Evolutionary conservation across 257 asterid genomes (phyloP).

Genomic region (Echites panduratus): DNA sequence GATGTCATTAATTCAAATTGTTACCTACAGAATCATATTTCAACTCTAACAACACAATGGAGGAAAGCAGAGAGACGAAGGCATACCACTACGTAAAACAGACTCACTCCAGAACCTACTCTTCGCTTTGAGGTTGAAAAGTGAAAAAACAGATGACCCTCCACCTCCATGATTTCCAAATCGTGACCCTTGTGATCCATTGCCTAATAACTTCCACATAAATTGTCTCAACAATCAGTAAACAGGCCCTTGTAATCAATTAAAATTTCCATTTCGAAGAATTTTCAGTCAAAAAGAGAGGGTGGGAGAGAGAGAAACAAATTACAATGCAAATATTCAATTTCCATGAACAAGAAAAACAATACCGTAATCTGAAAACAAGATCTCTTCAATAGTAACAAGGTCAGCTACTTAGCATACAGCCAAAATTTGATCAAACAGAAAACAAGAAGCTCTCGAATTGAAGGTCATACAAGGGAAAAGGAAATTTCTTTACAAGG

Average conservation of each 20-base stretch:
- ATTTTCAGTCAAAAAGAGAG: neutral
- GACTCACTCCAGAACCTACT: conserved; percentile 96
- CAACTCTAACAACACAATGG: neutral
- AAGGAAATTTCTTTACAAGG: neutral
- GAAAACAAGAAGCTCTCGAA: neutral
- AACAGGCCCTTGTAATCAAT: neutral
- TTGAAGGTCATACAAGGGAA: neutral
- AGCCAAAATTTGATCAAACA: neutral
- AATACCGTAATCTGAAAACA: neutral
- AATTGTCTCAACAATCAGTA: conserved; percentile 10
- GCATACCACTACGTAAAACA: conserved; percentile 73
- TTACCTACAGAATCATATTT: conserved; percentile 10
- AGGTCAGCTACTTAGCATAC: neutral
- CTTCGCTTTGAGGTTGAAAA: conserved; percentile 89
- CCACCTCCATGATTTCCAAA: conserved; percentile 48
- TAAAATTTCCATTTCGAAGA: neutral
- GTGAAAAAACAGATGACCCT: conserved; percentile 69
- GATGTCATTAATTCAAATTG: conserved; percentile 16
- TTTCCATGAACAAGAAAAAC: neutral
- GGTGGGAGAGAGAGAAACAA: neutral
- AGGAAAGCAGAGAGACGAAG: conserved; percentile 9
- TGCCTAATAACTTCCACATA: conserved; percentile 44
- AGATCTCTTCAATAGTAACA: neutral
- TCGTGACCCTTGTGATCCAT: conserved; percentile 55
- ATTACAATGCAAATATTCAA: neutral